Base-by-base conservation (phyloP, 495 filamentous ascomycete species). In the Podospora bellae-mahoneyi region DNA sequence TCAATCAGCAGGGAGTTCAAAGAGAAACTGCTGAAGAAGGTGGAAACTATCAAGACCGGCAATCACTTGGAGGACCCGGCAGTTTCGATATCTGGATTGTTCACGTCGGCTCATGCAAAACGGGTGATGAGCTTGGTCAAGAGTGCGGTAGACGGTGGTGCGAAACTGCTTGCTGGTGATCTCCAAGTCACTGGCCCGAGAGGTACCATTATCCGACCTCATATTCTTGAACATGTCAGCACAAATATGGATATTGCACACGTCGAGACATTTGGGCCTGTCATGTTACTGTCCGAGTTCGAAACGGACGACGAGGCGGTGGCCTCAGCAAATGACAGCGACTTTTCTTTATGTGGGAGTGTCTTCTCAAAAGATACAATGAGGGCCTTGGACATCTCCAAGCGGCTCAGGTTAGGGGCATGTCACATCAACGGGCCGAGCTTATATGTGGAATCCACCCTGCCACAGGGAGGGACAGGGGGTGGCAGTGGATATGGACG, bases 111-210 rank as follows among this genome's bases (percentile, higher is more conserved):
- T 1, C 82, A 81, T 2, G 85, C 87, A 27, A 74, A 81, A 30
- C 89, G 88, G 66, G 85, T 86, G 66, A 79, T 84, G 70, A 78
- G 77, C 15, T 73, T 92, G 1, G 78, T 90, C 26, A 68, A 78
- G 1, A 80, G 84, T 59, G 89, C 89, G 3, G 76, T 88, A 3
- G 75, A 79, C 16, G 66, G 68, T 18, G 77, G 78, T 56, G 76
- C 78, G 7, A 75, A 62, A 32, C 57, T 78, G 26, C 64, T 79
- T 28, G 64, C 62, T n/a, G 75, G 76, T 9, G 73, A 77, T 57
- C 53, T 75, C 30, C 27, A 68, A 16, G 69, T 68, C 26, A 71
- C 69, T 1, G 73, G 74, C 20, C 73, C 75, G 20, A 72, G 73
- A 65, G 60, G 71, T 64, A 75, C 74, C 13, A 75, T 77, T 53